These are phyloP conservation scores for Aspergillus chevalieri DNA, from an alignment of 2,329 filamentous ascomycete genomes.

Conservation along the genomic window DNA sequence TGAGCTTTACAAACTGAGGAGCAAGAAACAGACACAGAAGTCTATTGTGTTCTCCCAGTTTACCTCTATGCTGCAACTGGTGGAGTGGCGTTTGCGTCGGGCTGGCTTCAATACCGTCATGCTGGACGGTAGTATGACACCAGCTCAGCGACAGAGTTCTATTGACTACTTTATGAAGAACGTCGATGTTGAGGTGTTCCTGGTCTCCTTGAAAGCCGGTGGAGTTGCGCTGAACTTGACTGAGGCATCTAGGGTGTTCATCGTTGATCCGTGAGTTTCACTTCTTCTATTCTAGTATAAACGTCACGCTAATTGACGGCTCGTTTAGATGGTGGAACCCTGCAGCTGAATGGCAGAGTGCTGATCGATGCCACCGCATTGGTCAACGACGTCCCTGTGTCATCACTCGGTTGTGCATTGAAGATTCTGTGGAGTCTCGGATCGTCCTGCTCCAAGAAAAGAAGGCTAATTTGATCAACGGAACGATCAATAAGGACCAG, in stretches of 20 bases:
- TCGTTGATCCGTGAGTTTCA: slow-evolving; percentile 78
- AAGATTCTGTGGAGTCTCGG: slow-evolving; percentile 91
- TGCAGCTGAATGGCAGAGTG: slow-evolving; percentile 98
- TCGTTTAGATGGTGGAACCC: slow-evolving; percentile 87
- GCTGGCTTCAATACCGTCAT: slow-evolving; percentile 98
- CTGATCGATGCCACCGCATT: slow-evolving; percentile 89
- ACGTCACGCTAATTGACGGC: slow-evolving; percentile 19
- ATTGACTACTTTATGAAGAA: slow-evolving; percentile 98
- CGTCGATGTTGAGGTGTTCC: slow-evolving; percentile 86
- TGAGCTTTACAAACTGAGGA: slow-evolving; percentile 84
- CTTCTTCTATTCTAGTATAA: background rate
- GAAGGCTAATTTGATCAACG: slow-evolving; percentile 96
- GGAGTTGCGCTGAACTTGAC: slow-evolving; percentile 93
- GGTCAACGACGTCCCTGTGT: slow-evolving; percentile 90
- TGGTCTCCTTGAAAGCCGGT: slow-evolving; percentile 92
- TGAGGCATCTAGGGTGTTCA: slow-evolving; percentile 90
- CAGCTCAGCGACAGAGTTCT: slow-evolving; percentile 82
- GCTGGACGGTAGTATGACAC: slow-evolving; percentile 96
- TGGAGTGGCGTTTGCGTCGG: slow-evolving; percentile 91
- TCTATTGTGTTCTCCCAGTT: slow-evolving; percentile 98
- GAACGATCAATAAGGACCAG: slow-evolving; percentile 90
- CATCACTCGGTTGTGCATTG: slow-evolving; percentile 90
- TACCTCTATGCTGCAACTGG: slow-evolving; percentile 92
- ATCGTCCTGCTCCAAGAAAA: slow-evolving; percentile 97
- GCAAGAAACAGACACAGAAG: slow-evolving; percentile 88